Base-by-base conservation (phyloP, 1,284 basidiomycete species). In the Austroboletus novae-zelandiae region DNA sequence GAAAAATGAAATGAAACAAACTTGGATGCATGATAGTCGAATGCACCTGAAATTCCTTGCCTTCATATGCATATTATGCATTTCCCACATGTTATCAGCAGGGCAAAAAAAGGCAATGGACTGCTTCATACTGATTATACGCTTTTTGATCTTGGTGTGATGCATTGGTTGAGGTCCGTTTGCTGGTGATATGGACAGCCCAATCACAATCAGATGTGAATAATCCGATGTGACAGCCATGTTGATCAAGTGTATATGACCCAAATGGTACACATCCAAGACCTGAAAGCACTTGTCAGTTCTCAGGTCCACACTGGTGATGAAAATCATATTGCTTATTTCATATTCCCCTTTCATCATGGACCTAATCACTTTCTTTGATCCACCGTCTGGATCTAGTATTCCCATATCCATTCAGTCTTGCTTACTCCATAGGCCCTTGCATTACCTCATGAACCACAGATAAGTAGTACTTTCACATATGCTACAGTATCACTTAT, bases 141-240 rank as follows among this genome's bases (percentile, higher is more conserved):
- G 80, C 57, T 91, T 91, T 63, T 91, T 88, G 7, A 79, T 81
- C 47, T 81, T 74, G 40, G 64, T 69, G 18, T 81, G 86, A 65
- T 81, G 86, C 56, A 80, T 86, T 1, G 89, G 89, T 32, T 82
- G 78, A 11, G 86, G 70, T 14, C 83, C 81, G 43, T 76, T 72
- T 0, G 74, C 72, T 2, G 84, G 85, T 40, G 78, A 71, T 9
- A 84, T 68, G 20, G 87, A 68, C 1, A 83, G 84, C 4, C 85
- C 88, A 40, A 90, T 84, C 37, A 80, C 86, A 29, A 91, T 70
- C 58, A 90, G 71, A 9, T 86, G 77, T 45, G 71, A 63, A 34
- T 77, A 74, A 61, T 90, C 85, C 9, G 81, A 76, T 2, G 85
- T 87, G 4, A 90, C 78, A n/a, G 83, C 83, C 35, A 90, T 83